phyloP scores from a whole-genome alignment of 352 stramenopile genomes.

The Phytophthora idaei region DNA sequence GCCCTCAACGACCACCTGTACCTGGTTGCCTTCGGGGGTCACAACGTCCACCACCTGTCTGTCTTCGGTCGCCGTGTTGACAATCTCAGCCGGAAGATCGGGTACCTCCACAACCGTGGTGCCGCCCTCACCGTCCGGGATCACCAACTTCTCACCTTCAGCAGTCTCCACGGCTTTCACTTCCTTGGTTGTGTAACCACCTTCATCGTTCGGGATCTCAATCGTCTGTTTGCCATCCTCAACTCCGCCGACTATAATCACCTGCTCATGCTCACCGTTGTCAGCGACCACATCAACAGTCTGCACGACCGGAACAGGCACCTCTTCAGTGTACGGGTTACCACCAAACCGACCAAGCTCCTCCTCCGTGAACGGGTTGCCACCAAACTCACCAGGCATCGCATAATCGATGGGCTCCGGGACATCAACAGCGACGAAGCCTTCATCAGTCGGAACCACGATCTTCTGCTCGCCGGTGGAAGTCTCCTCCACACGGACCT shows the following conservation, averaged over 20 bases:
- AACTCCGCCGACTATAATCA: conserved; percentile 8
- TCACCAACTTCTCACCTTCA: conserved; percentile 8
- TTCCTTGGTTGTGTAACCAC: conserved; percentile 8
- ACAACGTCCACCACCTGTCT: conserved; percentile 15
- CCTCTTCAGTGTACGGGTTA: neutral
- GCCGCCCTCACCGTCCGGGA: conserved; percentile 7
- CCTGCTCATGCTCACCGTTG: conserved; percentile 9
- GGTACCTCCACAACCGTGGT: conserved; percentile 7
- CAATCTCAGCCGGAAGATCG: conserved; percentile 26
- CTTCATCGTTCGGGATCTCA: conserved; percentile 11
- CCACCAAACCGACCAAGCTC: neutral
- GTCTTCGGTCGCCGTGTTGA: conserved; percentile 4
- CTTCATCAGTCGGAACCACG: conserved; percentile 5
- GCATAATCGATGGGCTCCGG: too few species aligned
- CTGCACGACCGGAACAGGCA: conserved; percentile 4
- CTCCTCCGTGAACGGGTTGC: conserved; percentile 1
- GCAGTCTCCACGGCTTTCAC: conserved; percentile 13
- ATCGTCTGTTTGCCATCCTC: conserved; percentile 16
- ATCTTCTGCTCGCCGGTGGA: conserved; percentile 8
- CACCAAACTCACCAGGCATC: neutral
- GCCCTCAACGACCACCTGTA: conserved; percentile 17
- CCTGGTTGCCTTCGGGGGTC: conserved; percentile 2
- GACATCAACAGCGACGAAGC: neutral
- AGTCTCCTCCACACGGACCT: neutral
- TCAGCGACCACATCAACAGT: conserved; percentile 7